These are phyloP conservation scores for Calonectria hongkongensis DNA, from an alignment of 2,329 filamentous ascomycete genomes.

Conservation along the genomic window DNA sequence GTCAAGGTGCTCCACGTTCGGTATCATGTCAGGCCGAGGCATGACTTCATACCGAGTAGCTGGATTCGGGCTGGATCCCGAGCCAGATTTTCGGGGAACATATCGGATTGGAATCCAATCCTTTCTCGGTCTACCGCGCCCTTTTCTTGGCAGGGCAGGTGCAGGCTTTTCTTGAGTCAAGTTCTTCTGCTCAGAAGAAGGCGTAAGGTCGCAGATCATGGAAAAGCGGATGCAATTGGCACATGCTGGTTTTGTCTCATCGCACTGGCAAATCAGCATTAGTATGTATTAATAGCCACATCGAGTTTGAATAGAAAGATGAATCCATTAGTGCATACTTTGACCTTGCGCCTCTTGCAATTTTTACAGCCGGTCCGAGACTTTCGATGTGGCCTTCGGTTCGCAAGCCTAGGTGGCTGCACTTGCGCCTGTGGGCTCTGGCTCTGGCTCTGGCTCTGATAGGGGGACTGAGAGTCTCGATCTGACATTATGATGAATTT, in stretches of 20 bases:
- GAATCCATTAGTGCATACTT: background rate
- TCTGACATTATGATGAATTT: background rate
- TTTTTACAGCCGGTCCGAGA: conserved; percentile 17
- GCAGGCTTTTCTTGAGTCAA: background rate
- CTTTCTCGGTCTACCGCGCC: conserved; percentile 12
- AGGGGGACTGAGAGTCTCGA: conserved; percentile 3
- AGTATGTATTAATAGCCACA: background rate
- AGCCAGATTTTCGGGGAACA: background rate
- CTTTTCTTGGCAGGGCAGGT: background rate
- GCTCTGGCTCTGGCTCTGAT: conserved; percentile 18
- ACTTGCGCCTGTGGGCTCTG: conserved; percentile 5
- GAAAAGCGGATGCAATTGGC: conserved; percentile 27
- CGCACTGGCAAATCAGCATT: conserved; percentile 38
- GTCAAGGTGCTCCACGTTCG: conserved; percentile 11
- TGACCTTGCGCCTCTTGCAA: conserved; percentile 31
- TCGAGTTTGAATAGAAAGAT: background rate
- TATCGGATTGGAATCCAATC: conserved; percentile 5
- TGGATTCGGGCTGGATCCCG: background rate
- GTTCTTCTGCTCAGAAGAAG: background rate
- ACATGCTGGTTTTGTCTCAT: conserved; percentile 37
- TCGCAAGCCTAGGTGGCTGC: background rate
- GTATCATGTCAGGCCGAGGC: background rate
- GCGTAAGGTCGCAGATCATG: conserved; percentile 25
- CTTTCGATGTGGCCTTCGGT: conserved; percentile 21
- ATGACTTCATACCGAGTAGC: conserved; percentile 6